A percentile compares a stretch with the other conserved stretches of the same genome.
These are phyloP conservation scores for Hygrocybe coccinea DNA, from an alignment of 768 basidiomycete genomes.

Conservation along the genomic window DNA sequence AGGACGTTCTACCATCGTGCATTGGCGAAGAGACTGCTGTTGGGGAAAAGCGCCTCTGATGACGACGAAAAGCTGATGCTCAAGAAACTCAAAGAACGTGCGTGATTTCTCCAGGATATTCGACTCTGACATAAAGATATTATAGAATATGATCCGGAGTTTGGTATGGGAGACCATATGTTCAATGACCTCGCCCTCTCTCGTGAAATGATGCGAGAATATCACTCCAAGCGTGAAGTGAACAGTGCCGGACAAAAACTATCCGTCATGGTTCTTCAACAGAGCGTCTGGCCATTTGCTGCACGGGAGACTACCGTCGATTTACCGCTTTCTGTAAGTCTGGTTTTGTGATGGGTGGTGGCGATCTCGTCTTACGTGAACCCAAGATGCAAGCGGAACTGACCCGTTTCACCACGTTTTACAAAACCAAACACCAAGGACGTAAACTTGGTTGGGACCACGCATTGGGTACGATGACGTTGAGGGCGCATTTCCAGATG, in stretches of 20 bases:
- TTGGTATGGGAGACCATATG: conserved; percentile 92
- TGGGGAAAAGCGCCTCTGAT: conserved; percentile 80
- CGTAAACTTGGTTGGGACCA: conserved; percentile 83
- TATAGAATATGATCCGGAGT: conserved; percentile 90
- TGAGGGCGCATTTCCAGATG: conserved; percentile 63
- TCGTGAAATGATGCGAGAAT: conserved; percentile 64
- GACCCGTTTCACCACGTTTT: conserved; percentile 58
- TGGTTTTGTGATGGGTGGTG: neutral
- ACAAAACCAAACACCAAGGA: conserved; percentile 72
- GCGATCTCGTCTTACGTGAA: neutral
- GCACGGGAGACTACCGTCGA: conserved; percentile 46
- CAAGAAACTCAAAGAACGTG: conserved; percentile 77
- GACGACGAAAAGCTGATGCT: conserved; percentile 84
- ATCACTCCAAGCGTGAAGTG: conserved; percentile 43
- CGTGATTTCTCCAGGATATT: conserved; percentile 9
- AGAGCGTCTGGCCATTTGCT: conserved; percentile 83
- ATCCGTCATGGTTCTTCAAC: conserved; percentile 78
- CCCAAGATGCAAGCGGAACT: conserved; percentile 71
- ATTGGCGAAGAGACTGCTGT: conserved; percentile 78
- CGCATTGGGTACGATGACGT: conserved; percentile 73
- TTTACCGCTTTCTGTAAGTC: conserved; percentile 49
- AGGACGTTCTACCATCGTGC: conserved; percentile 87
- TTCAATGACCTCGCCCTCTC: conserved; percentile 86
- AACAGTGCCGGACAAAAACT: conserved; percentile 46
- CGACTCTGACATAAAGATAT: neutral